A percentile compares a stretch with the other conserved stretches of the same genome.
These are phyloP conservation scores for Aureobasidium uvarum DNA, from an alignment of 2,329 filamentous ascomycete genomes.

Conservation along the genomic window DNA sequence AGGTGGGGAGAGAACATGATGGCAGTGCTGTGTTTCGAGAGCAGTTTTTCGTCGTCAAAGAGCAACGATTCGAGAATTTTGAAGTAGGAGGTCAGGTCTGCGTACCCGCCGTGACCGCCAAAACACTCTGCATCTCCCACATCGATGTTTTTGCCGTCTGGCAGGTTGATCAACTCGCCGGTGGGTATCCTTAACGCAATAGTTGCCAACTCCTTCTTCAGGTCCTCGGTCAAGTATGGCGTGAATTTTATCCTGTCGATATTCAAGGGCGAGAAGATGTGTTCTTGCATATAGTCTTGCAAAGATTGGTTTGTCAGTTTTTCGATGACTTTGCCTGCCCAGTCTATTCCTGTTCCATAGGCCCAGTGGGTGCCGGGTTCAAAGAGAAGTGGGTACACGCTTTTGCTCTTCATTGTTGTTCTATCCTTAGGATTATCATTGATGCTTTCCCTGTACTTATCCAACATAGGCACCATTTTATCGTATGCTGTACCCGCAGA, in stretches of 20 bases:
- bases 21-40: slow-evolving; percentile 44
- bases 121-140: slow-evolving; percentile 36
- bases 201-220: slow-evolving; percentile 31
- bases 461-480: slow-evolving; percentile 39
- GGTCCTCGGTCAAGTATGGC: slow-evolving; percentile 27
- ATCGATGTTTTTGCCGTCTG: slow-evolving; percentile 30
- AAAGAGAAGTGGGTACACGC: slow-evolving; percentile 48
- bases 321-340: slow-evolving; percentile 55
- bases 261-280: slow-evolving; percentile 49
- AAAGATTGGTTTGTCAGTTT: slow-evolving; percentile 46
- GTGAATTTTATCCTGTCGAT: slow-evolving; percentile 40
- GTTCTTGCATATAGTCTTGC: slow-evolving; percentile 46
- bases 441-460: not conserved
- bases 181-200: slow-evolving; percentile 30
- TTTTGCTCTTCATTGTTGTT: slow-evolving; percentile 36
- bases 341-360: slow-evolving; percentile 54
- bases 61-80: slow-evolving; percentile 50
- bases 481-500: slow-evolving; percentile 52
- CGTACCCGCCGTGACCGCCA: slow-evolving; percentile 38
- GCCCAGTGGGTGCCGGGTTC: slow-evolving; percentile 55
- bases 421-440: slow-evolving; percentile 33
- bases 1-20: slow-evolving; percentile 53
- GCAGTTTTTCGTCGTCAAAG: slow-evolving; percentile 50
- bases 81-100: slow-evolving; percentile 44
- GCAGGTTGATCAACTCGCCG: slow-evolving; percentile 30